A percentile compares a stretch with the other conserved stretches of the same genome.
Evolutionary conservation across 2,329 filamentous ascomycete genomes (phyloP).

Genomic region (Cercospora zeina): DNA sequence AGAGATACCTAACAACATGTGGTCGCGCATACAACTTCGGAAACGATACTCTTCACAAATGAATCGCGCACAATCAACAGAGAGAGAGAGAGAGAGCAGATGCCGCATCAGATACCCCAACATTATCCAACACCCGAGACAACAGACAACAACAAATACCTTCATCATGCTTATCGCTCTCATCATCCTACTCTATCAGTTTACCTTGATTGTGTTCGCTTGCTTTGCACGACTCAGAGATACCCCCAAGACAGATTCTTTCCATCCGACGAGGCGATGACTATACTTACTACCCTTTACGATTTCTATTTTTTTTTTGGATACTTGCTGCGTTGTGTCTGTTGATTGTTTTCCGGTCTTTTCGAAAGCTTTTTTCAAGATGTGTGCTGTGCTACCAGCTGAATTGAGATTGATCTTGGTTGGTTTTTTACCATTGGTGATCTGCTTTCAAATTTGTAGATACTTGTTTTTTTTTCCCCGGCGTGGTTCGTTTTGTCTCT

Average conservation of each 20-base stretch:
- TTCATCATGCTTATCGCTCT: slow-evolving; percentile 4
- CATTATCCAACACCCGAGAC: background rate
- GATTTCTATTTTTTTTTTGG: too few relatives aligned
- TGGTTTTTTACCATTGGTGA: too few relatives aligned
- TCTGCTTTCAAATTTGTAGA: background rate
- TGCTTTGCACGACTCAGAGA: too few relatives aligned
- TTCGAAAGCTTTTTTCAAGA: too few relatives aligned
- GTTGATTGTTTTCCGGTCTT: background rate
- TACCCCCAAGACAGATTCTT: too few relatives aligned
- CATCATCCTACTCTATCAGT: too few relatives aligned
- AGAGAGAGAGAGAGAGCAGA: background rate
- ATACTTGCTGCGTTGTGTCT: background rate
- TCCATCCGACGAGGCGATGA: too few relatives aligned
- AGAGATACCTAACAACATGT: background rate
- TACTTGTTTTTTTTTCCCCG: too few relatives aligned
- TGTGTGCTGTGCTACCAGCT: too few relatives aligned
- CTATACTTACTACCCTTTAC: too few relatives aligned
- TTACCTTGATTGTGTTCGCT: too few relatives aligned
- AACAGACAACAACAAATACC: background rate
- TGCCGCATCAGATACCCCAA: background rate
- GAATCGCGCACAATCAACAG: background rate
- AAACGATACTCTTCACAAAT: background rate
- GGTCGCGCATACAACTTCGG: too few relatives aligned
- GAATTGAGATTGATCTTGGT: background rate
- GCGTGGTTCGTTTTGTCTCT: background rate